These are phyloP conservation scores for Proliferodiscus dingleyae DNA, from an alignment of 2,329 filamentous ascomycete genomes.

Conservation along the genomic window DNA sequence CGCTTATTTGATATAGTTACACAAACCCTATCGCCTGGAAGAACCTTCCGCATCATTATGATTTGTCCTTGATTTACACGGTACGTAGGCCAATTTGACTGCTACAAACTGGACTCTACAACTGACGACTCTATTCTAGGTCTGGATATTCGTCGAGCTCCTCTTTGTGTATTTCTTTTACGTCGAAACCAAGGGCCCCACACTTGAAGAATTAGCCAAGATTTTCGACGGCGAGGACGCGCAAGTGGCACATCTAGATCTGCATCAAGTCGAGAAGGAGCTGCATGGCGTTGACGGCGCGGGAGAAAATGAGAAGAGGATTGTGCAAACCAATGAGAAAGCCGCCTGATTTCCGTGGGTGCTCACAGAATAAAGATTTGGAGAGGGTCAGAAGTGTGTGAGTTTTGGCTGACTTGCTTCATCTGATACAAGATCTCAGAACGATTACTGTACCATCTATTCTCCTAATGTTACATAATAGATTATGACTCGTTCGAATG, in stretches of 20 bases:
- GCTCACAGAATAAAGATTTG: too few species aligned
- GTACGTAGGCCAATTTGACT: constrained; percentile 30
- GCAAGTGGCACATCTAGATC: neutral
- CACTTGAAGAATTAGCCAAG: constrained; percentile 14
- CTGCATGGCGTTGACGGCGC: neutral
- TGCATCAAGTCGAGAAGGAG: neutral
- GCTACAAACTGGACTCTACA: constrained; percentile 8
- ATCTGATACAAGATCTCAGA: too few species aligned
- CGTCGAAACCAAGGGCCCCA: constrained; percentile 15
- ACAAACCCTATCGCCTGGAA: constrained; percentile 62
- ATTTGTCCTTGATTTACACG: constrained; percentile 63
- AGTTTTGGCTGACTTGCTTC: too few species aligned
- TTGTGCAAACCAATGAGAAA: neutral
- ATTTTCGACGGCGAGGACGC: constrained; percentile 21
- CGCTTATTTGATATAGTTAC: constrained; percentile 38
- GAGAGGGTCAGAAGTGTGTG: too few species aligned
- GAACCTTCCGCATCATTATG: constrained; percentile 54
- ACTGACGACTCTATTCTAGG: constrained; percentile 19
- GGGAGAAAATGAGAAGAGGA: neutral
- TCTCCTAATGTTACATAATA: too few species aligned
- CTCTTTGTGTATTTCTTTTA: constrained; percentile 14
- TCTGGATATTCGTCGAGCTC: constrained; percentile 57
- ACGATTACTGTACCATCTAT: too few species aligned
- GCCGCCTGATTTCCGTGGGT: neutral
- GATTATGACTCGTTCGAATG: too few species aligned